Base-by-base conservation (phyloP, 2,329 filamentous ascomycete genomes). In the Colletotrichum incanum region DNA sequence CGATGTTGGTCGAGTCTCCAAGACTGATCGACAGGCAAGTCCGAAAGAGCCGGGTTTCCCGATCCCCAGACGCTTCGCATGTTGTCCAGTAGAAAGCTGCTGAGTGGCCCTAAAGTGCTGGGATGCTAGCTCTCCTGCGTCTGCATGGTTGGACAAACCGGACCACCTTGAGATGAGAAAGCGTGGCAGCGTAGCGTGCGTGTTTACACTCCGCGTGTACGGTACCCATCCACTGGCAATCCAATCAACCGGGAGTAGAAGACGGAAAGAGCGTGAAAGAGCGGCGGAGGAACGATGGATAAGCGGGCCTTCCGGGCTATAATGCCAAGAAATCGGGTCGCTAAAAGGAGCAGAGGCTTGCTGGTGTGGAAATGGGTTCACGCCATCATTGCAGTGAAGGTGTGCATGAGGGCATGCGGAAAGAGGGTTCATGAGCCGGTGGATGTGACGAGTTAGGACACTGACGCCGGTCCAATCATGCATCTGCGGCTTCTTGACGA, bases 371-470 rank as follows among this genome's bases (percentile, higher is more conserved):
- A 37, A 11, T 58, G 41, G 43, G 26, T 34, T 41, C 68, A 67
- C 50, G 68, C 64, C 68, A 67, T 58, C 3, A 39, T 67, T 71
- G 64, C 68, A 67, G 68, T 67, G 68, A 52, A 71, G 26, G 34
- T 37, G 34, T 47, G 65, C 45, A 63, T 37, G 58, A 49, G 26
- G 16, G 54, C 52, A 43, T 58, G 18, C 18, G 23, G 14, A 50
- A 61, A 26, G 3, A 26, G 56, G 23, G 41, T 49, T 26, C 41
- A 58, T 49, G 26, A 41, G 4, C 20, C 65, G 34, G 50, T 37
- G 50, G 41, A 55, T 56, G 68, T 28, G 41, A 62, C 54, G 41
- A 60, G 55, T 71, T 69, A 37, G 67, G 60, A 43, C n/a, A 43
- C 23, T 41, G 63, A 43, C 26, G 55, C 67, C 54, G 37, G 54